Percentiles rank a stretch among this genome's conserved stretches.
Conservation (phyloP, 106 monocot genomes). For the Xerophyta viscosa region DNA sequence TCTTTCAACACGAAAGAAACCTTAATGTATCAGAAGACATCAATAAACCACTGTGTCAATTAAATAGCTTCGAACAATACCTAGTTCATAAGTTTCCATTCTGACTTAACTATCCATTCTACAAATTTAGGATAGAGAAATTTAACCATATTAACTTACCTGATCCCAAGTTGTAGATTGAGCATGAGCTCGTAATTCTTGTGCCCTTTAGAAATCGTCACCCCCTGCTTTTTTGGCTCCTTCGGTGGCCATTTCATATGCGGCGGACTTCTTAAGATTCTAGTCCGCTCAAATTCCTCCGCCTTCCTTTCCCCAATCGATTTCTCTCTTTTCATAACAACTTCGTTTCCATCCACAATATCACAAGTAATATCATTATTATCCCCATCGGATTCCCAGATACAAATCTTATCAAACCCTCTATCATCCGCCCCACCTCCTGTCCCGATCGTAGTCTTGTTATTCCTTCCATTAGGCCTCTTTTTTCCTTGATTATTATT, state of each 20-base stretch:
- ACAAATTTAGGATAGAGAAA: too few relatives aligned
- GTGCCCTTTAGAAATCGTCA: constrained; percentile 73
- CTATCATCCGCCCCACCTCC: constrained; percentile 17
- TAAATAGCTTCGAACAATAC: too few relatives aligned
- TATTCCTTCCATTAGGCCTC: constrained; percentile 10
- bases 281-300: constrained; percentile 3
- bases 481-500: neutral
- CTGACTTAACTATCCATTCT: too few relatives aligned
- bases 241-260: constrained; percentile 22
- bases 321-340: constrained; percentile 4
- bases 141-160: constrained; percentile 18
- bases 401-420: constrained; percentile 25
- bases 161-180: constrained; percentile 94
- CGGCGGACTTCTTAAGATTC: constrained; percentile 3
- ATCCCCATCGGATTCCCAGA: constrained; percentile 46
- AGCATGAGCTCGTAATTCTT: constrained; percentile 98
- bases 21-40: too few relatives aligned
- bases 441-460: constrained; percentile 9
- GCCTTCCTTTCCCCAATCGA: neutral
- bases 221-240: constrained; percentile 69
- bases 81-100: too few relatives aligned
- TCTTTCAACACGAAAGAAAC: too few relatives aligned
- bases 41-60: too few relatives aligned
- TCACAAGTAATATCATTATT: constrained; percentile 32
- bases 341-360: constrained; percentile 19